Evolutionary conservation across 148 eudicot species (phyloP).

Genomic region (Heliamphora exappendiculata): DNA sequence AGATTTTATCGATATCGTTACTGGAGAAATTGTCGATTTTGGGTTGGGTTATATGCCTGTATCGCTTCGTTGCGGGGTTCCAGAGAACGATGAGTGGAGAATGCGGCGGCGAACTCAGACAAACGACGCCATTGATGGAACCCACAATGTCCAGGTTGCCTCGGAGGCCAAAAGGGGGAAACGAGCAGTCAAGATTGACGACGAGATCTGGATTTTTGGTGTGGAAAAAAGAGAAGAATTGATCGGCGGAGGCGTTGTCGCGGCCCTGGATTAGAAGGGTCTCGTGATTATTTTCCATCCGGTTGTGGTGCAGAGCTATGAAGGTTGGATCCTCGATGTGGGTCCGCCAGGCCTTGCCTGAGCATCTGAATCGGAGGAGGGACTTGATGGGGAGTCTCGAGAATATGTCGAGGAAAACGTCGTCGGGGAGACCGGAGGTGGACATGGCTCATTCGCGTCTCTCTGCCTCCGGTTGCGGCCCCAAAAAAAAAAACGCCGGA

Average conservation of each 20-base stretch:
- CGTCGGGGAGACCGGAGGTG: too few relatives aligned
- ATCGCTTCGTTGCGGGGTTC: not conserved
- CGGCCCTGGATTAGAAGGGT: not conserved
- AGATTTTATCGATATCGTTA: not conserved
- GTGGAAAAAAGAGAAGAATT: not conserved
- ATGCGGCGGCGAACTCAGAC: not conserved
- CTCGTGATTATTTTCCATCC: not conserved
- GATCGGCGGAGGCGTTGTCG: not conserved
- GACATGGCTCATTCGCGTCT: too few relatives aligned
- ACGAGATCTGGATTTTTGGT: not conserved
- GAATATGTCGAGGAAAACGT: not conserved
- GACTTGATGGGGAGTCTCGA: not conserved
- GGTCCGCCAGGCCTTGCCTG: not conserved
- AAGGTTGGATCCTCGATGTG: not conserved
- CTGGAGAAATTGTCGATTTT: not conserved
- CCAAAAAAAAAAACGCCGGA: too few relatives aligned
- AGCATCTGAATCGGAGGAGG: not conserved
- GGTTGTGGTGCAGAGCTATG: not conserved
- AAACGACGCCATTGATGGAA: not conserved
- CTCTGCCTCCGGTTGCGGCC: too few relatives aligned
- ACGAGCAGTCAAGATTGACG: not conserved
- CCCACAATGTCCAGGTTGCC: not conserved
- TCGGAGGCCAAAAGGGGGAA: not conserved
- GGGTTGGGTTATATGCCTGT: not conserved
- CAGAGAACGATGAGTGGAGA: not conserved